Evolutionary conservation across 139 green algal genomes (phyloP).

Genomic region (Parachlorella kessleri): DNA sequence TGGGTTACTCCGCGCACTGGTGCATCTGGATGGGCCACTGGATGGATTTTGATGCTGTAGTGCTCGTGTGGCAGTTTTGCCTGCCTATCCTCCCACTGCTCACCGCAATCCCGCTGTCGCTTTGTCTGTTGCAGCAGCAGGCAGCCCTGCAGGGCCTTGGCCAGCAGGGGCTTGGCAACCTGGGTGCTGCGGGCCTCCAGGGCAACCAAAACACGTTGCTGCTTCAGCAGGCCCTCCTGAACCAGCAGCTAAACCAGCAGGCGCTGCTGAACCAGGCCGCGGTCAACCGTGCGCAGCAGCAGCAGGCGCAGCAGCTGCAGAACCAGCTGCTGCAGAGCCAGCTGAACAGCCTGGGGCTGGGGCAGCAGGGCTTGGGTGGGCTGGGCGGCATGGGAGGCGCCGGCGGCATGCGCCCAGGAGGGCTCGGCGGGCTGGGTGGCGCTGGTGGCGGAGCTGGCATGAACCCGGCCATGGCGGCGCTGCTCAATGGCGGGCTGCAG

Average conservation of each 20-base stretch:
- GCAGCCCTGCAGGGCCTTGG: slow-evolving; percentile 16
- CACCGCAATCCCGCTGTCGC: slow-evolving; percentile 3
- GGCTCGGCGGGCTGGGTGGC: not conserved
- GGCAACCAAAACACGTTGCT: slow-evolving; percentile 15
- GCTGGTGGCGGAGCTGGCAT: slow-evolving; percentile 13
- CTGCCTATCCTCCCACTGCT: slow-evolving; percentile 8
- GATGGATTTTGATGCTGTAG: too few species aligned
- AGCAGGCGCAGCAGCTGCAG: slow-evolving; percentile 21
- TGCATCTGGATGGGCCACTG: too few species aligned
- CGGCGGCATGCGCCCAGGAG: slow-evolving; percentile 9
- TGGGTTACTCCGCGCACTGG: too few species aligned
- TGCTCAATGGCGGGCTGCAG: slow-evolving; percentile 10
- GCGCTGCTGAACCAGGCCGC: slow-evolving; percentile 5
- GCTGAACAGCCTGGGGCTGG: slow-evolving; percentile 24
- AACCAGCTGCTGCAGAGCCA: slow-evolving; percentile 32
- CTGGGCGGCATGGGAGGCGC: not conserved
- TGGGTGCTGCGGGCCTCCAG: slow-evolving; percentile 3
- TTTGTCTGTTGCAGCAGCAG: slow-evolving; percentile 28
- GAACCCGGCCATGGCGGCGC: slow-evolving; percentile 15
- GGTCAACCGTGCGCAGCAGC: not conserved
- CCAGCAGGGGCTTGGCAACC: not conserved
- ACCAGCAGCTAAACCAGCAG: not conserved
- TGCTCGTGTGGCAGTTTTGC: not conserved
- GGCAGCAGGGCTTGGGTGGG: slow-evolving; percentile 20
- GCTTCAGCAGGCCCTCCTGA: slow-evolving; percentile 19